These are phyloP conservation scores for Sporisorium scitamineum DNA, from an alignment of 1,284 basidiomycete species.

Conservation along the genomic window DNA sequence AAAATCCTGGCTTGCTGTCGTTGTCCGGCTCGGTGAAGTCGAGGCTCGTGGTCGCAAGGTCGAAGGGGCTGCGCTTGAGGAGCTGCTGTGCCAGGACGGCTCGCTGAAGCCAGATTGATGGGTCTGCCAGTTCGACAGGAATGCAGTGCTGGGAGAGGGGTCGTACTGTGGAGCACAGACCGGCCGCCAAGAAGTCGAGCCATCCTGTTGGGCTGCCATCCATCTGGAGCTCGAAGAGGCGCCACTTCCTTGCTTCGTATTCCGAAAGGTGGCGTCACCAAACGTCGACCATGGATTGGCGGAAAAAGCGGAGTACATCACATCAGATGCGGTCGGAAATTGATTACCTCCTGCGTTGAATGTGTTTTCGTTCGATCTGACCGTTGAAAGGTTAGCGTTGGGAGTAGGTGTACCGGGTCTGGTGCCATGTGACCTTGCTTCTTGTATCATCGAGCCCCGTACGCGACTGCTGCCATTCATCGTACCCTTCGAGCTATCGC, in stretches of 20 bases:
- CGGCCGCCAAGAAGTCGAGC: neutral
- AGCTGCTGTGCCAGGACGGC: neutral
- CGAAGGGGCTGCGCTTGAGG: no score
- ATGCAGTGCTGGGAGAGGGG: neutral
- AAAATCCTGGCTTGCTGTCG: no score
- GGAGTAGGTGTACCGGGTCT: neutral
- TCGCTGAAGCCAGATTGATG: neutral
- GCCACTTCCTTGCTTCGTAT: neutral
- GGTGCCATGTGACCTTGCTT: neutral
- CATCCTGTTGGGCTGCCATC: neutral
- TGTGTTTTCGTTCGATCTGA: neutral
- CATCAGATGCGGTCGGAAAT: neutral
- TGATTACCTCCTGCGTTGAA: neutral
- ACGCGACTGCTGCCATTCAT: neutral
- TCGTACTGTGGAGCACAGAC: neutral
- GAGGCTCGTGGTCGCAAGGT: neutral
- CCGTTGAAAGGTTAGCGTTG: neutral
- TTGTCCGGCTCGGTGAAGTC: neutral
- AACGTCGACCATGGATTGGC: neutral
- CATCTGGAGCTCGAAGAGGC: neutral
- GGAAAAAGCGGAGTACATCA: neutral
- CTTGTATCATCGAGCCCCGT: neutral
- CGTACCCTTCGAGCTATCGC: neutral
- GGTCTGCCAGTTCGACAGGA: neutral
- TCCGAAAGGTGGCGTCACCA: neutral